A percentile compares a stretch with the other conserved stretches of the same genome.
These are phyloP conservation scores for Colletotrichum caudatum DNA, from an alignment of 2,329 filamentous ascomycete species.

Conservation along the genomic window DNA sequence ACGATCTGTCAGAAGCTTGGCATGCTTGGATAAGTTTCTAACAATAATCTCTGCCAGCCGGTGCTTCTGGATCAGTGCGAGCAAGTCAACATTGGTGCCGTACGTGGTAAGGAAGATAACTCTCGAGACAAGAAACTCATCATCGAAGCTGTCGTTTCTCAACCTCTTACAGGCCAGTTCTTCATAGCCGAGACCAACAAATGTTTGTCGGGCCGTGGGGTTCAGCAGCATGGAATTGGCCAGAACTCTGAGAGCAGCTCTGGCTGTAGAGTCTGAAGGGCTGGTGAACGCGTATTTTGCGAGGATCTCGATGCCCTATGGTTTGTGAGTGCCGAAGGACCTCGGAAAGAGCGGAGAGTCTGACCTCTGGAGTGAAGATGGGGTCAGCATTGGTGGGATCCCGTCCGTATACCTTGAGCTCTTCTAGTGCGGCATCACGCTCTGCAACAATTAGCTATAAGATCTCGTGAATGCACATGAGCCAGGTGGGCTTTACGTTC, in stretches of 20 bases:
- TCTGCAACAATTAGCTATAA: conserved; percentile 68
- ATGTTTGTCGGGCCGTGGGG: conserved; percentile 74
- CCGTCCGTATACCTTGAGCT: conserved; percentile 84
- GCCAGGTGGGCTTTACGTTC: conserved; percentile 53
- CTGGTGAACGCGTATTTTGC: conserved; percentile 79
- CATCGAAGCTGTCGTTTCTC: conserved; percentile 79
- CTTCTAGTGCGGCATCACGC: conserved; percentile 69
- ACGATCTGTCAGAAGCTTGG: conserved; percentile 54
- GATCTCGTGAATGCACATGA: conserved; percentile 68
- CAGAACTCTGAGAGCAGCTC: conserved; percentile 83
- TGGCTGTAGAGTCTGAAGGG: conserved; percentile 71
- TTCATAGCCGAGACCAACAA: conserved; percentile 78
- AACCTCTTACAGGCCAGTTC: conserved; percentile 77
- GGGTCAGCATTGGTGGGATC: conserved; percentile 78
- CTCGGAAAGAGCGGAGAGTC: conserved; percentile 40
- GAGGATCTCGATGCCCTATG: conserved; percentile 80
- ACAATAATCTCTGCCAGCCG: conserved; percentile 76
- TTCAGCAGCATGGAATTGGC: conserved; percentile 86
- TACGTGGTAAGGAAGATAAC: conserved; percentile 87
- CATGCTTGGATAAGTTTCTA: conserved; percentile 78
- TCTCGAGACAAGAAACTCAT: conserved; percentile 87
- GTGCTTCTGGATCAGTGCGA: conserved; percentile 73
- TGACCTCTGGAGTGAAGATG: conserved; percentile 84
- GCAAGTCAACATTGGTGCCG: conserved; percentile 75
- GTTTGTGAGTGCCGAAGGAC: conserved; percentile 31